Conservation (phyloP, 495 filamentous ascomycete species). For the Lepidopterella palustris region DNA sequence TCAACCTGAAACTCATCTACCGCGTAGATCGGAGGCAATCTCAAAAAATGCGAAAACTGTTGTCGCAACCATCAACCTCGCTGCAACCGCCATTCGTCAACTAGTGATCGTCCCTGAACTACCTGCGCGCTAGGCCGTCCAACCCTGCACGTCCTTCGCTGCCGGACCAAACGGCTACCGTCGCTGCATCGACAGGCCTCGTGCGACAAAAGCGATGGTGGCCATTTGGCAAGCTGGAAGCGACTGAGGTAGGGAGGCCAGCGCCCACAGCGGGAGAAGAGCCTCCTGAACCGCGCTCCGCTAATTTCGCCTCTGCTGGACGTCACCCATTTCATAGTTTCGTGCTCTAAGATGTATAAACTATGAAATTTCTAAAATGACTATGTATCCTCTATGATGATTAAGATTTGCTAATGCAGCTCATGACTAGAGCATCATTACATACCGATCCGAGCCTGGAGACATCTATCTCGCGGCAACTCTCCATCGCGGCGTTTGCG, state of each 20-base stretch:
- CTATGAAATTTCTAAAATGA: no score
- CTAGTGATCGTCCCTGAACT: constrained; percentile 8
- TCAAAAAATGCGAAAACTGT: constrained; percentile 2
- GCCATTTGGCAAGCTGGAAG: background rate
- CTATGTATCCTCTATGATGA: background rate
- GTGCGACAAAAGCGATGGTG: background rate
- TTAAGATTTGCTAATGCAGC: background rate
- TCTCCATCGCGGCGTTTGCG: background rate
- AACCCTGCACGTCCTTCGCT: constrained; percentile 1
- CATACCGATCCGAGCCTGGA: background rate
- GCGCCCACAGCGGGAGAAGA: background rate
- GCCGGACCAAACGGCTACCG: background rate
- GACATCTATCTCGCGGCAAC: no score
- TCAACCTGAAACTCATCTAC: constrained; percentile 16
- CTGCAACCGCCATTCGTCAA: constrained; percentile 2
- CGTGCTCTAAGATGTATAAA: no score
- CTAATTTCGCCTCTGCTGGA: background rate
- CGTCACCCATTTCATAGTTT: background rate
- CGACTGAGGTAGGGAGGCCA: background rate
- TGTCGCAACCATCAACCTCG: background rate
- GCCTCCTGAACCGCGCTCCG: background rate
- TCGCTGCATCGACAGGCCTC: background rate
- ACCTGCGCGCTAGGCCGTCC: background rate
- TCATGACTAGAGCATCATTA: background rate
- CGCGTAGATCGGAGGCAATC: constrained; percentile 10